Base-by-base conservation (phyloP, 148 eudicot genomes). In the Vaccinium darrowii region DNA sequence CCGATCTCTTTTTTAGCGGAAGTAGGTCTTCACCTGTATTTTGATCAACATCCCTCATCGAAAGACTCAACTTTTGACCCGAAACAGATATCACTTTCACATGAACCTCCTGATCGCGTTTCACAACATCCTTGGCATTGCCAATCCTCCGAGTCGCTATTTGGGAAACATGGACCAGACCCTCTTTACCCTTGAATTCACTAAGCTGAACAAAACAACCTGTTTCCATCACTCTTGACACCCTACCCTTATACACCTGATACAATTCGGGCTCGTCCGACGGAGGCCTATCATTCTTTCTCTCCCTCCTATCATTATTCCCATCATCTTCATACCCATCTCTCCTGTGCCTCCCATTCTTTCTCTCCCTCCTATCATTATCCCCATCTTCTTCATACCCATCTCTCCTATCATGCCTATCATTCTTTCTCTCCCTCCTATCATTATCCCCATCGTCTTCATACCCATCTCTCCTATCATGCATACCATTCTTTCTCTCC, bases 1-100 rank as follows among this genome's bases (percentile, higher is more conserved):
- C 72, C 0, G 78, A 85, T 19, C 87, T 87, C 84, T 87, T 92
- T 87, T 92, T 97, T 91, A 92, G 63, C 0, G 98, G 98, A 52
- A 94, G 90, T 85, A 97, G 71, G 89, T 94, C 97, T 80, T 87
- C 85, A n/a, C 99, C 99, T 0, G 88, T 91, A 79, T 93, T 86
- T 81, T 96, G 99, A 91, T 95, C 99, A 52, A 96, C 99, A 84
- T 94, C 98, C 84, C 94, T 88, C 94, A 97, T 94, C 0, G 98
- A 93, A 23, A 97, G 89, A 88, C 96, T 92, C 90, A 94, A 78
- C 86, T 97, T 97, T 82, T 89, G 91, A 8, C 92, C 95, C 4
- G 92, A 93, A 60, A 91, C 75, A 0, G 99, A 95, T 15, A 97
- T 90, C 25, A 97, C 91, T 71, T 95, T 97, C 62, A 97, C 99